phyloP scores from a whole-genome alignment of 2,329 filamentous ascomycete genomes.

The Grosmannia serpens region DNA sequence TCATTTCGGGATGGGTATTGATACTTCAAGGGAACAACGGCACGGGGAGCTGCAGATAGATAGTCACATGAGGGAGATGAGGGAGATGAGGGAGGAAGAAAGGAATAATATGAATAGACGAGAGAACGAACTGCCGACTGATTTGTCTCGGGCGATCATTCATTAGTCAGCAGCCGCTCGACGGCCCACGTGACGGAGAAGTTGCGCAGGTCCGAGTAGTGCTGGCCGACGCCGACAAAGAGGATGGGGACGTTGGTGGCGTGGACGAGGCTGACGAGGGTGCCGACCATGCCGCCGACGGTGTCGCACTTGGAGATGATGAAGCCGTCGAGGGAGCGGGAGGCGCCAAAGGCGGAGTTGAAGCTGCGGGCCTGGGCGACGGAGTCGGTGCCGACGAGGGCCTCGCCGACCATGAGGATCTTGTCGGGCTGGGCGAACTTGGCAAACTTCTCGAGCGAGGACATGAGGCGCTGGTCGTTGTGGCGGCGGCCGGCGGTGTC shows the following conservation, averaged over 20 bases:
- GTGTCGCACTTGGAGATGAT: slow-evolving; percentile 99
- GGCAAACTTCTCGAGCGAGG: slow-evolving; percentile 90
- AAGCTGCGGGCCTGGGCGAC: slow-evolving; percentile 96
- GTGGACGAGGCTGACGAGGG: slow-evolving; percentile 92
- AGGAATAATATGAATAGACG: background rate
- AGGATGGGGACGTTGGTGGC: slow-evolving; percentile 93
- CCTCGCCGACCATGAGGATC: slow-evolving; percentile 88
- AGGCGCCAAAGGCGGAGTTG: slow-evolving; percentile 78
- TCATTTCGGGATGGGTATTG: background rate
- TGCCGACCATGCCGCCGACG: slow-evolving; percentile 97
- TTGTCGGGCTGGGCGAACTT: slow-evolving; percentile 95
- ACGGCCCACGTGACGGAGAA: slow-evolving; percentile 61
- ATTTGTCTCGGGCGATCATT: slow-evolving; percentile 20
- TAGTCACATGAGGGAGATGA: background rate
- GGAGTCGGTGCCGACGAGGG: slow-evolving; percentile 87
- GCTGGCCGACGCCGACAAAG: slow-evolving; percentile 69
- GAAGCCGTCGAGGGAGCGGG: slow-evolving; percentile 79
- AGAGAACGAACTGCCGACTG: background rate
- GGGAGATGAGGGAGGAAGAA: background rate
- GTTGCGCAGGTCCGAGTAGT: slow-evolving; percentile 57
- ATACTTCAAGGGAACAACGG: background rate
- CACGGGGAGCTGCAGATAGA: background rate
- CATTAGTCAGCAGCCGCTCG: slow-evolving; percentile 48
- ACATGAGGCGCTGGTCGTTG: slow-evolving; percentile 95
- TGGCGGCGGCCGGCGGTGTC: slow-evolving; percentile 91